A percentile compares a stretch with the other conserved stretches of the same genome.
These are phyloP conservation scores for Psidium friedrichsthalianum DNA, from an alignment of 345 rosid species.

Conservation along the genomic window DNA sequence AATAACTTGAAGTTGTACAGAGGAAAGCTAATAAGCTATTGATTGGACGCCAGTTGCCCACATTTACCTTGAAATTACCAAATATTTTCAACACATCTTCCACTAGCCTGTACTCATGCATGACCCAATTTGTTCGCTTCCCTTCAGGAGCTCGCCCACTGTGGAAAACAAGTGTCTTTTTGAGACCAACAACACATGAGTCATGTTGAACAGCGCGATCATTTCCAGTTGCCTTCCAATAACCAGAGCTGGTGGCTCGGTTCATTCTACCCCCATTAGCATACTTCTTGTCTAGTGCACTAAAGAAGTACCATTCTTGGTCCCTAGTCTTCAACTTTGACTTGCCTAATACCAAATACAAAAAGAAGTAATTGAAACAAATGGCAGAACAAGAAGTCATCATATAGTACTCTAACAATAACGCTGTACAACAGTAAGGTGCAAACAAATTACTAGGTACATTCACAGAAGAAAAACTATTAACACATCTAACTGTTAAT, in stretches of 20 bases:
- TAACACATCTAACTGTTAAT: background rate
- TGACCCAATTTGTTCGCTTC: constrained; percentile 63
- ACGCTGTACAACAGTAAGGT: background rate
- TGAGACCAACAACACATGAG: constrained; percentile 31
- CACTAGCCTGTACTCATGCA: constrained; percentile 69
- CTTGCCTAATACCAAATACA: background rate
- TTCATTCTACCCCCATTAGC: constrained; percentile 56
- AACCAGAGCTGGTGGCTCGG: constrained; percentile 50
- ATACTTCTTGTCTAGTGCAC: constrained; percentile 69
- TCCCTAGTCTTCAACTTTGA: constrained; percentile 62
- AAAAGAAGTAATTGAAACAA: background rate
- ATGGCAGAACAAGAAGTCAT: background rate
- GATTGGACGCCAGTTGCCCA: background rate
- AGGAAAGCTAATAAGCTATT: background rate
- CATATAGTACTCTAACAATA: background rate
- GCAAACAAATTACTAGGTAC: background rate
- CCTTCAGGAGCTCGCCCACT: constrained; percentile 56
- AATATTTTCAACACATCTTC: constrained; percentile 36
- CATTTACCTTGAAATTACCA: constrained; percentile 9
- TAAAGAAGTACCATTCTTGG: constrained; percentile 72
- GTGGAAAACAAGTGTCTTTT: constrained; percentile 59
- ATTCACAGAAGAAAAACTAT: background rate
- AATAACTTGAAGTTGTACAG: background rate
- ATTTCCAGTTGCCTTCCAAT: constrained; percentile 66
- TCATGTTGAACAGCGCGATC: constrained; percentile 37